A percentile compares a stretch with the other conserved stretches of the same genome.
Evolutionary conservation across 257 asterid species (phyloP).

Genomic region (Agastache rugosa): DNA sequence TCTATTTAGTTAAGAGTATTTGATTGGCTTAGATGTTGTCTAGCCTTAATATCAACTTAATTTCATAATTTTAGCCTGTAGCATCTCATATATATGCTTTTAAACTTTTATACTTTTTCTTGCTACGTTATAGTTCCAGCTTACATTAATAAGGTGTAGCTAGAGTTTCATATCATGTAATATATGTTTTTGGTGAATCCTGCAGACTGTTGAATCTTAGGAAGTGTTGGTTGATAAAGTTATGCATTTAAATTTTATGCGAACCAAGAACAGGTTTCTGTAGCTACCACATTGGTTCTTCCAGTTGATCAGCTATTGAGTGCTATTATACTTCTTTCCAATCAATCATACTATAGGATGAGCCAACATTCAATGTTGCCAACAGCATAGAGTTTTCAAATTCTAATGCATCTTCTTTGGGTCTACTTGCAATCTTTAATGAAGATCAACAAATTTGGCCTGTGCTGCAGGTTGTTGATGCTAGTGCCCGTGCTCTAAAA

Average conservation of each 20-base stretch:
- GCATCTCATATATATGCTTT: neutral
- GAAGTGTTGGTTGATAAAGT: neutral
- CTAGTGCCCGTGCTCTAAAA: slow-evolving; percentile 91
- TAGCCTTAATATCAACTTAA: slow-evolving; percentile 2
- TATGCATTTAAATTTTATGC: slow-evolving; percentile 18
- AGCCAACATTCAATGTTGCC: slow-evolving; percentile 20
- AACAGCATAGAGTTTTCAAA: slow-evolving; percentile 7
- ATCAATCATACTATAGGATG: slow-evolving; percentile 17
- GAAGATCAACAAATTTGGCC: slow-evolving; percentile 30
- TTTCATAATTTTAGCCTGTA: slow-evolving; percentile 3
- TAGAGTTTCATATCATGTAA: neutral
- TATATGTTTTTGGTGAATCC: neutral
- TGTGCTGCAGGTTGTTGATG: slow-evolving; percentile 83
- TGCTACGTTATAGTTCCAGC: no score
- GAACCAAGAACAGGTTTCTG: neutral
- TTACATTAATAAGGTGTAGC: neutral
- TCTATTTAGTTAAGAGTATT: slow-evolving; percentile 2
- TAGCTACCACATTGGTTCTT: slow-evolving; percentile 1
- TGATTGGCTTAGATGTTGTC: slow-evolving; percentile 1
- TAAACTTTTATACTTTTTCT: neutral
- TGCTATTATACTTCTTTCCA: neutral
- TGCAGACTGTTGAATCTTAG: neutral
- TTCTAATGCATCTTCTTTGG: slow-evolving; percentile 26
- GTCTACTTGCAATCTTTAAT: slow-evolving; percentile 18
- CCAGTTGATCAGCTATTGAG: slow-evolving; percentile 17